Base-by-base conservation (phyloP, 805 yeast species). In the Metschnikowia vanudenii region DNA sequence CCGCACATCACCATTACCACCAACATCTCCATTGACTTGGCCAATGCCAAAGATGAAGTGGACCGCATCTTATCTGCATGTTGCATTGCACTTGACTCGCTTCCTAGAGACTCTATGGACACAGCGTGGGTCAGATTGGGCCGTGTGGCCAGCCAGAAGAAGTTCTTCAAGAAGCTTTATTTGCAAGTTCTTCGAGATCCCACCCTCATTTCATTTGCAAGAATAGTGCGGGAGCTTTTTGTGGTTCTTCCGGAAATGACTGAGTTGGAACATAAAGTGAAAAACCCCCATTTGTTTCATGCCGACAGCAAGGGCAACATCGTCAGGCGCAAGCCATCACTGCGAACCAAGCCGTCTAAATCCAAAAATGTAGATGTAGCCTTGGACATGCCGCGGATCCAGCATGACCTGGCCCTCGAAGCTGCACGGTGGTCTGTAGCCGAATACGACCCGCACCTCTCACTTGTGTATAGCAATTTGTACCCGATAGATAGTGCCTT, bases 1-100 rank as follows among this genome's bases (percentile, higher is more conserved):
- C 96, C 96, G 3, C 96, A 87, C 60, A 73, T 88, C 30, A 88
- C 96, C 1, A 73, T 87, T 22, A 80, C 89, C 2, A 75, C 88
- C n/a, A 76, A 79, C 47, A 68, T 87, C 28, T 68, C 63, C 1
- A 67, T 83, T 22, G 65, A 71, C 46, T 51, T 67, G 49, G 63
- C 61, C 8, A 64, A 68, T 39, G 51, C 63, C 14, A 73, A 74
- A 35, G 78, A 78, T 12, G 88, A 84, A 47, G 84, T 81, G 1
- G 78, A 78, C 50, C 70, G 74, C 28, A 78, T 84, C 8, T 69
- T 86, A 16, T 79, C 76, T 24, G 74, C 82, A 43, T 70, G 86
- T 46, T 63, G 75, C 11, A 84, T 82, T 3, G 90, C 92, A 2
- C 54, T 73, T 34, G 51, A 60, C 45, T 64, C 74, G 12, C 61